These are phyloP conservation scores for Bretschneidera sinensis DNA, from an alignment of 345 rosid genomes.

Conservation along the genomic window DNA sequence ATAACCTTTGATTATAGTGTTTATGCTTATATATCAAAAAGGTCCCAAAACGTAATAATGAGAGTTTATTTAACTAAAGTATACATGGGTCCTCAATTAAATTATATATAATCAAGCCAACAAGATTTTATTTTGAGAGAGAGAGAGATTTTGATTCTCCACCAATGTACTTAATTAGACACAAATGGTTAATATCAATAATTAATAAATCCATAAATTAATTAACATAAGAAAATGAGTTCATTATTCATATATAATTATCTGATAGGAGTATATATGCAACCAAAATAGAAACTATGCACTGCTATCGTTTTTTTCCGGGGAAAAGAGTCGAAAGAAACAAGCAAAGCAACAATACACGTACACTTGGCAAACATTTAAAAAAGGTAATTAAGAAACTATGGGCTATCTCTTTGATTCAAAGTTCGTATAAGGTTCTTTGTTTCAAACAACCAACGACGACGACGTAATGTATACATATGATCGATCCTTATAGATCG, in stretches of 20 bases:
- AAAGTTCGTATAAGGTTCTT: slow-evolving; percentile 4
- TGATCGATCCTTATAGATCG: too few species aligned
- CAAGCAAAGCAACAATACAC: background rate
- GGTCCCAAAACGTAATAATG: background rate
- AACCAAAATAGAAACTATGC: background rate
- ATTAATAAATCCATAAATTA: background rate
- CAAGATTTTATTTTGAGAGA: too few species aligned
- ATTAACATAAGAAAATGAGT: background rate
- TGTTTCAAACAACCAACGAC: background rate
- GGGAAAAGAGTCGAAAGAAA: background rate
- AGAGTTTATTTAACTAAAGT: background rate
- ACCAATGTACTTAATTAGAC: too few species aligned
- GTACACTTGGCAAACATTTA: slow-evolving; percentile 6
- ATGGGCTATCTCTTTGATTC: slow-evolving; percentile 10
- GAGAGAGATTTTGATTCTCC: too few species aligned
- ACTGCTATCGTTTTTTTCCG: background rate
- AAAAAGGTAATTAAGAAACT: background rate
- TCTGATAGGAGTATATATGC: too few species aligned
- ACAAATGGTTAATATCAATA: too few species aligned
- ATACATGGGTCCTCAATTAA: background rate
- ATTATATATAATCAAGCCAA: too few species aligned
- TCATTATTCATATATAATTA: background rate
- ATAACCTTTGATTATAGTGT: background rate
- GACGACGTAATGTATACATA: too few species aligned
- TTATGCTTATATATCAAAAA: background rate